phyloP scores from a whole-genome alignment of 176 grass and related monocot species.

The Avena insularis region DNA sequence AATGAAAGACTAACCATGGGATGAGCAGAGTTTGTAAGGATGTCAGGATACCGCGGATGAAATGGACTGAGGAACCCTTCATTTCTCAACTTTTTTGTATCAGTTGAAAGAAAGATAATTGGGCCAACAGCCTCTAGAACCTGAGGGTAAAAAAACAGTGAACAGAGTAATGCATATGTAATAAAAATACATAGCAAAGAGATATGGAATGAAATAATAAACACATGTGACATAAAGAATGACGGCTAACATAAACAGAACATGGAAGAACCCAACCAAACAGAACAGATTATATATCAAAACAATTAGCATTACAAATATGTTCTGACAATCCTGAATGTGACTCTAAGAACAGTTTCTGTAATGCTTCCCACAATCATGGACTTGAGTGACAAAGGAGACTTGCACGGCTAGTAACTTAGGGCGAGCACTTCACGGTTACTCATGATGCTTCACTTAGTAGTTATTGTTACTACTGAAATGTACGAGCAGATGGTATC shows the following conservation, averaged over 20 bases:
- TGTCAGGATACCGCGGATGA: slow-evolving; percentile 98
- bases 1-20: slow-evolving; percentile 76
- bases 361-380: slow-evolving; percentile 1
- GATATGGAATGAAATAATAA: slow-evolving; percentile 14
- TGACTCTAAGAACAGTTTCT: slow-evolving; percentile 23
- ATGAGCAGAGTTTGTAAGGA: slow-evolving; percentile 98
- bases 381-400: slow-evolving; percentile 11
- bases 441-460: slow-evolving; percentile 21
- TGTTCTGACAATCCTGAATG: slow-evolving; percentile 2
- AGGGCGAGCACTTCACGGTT: slow-evolving; percentile 22
- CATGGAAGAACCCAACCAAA: background rate
- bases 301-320: slow-evolving; percentile 22
- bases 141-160: slow-evolving; percentile 56
- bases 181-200: slow-evolving; percentile 9
- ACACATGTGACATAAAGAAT: slow-evolving; percentile 5
- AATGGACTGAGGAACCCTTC: slow-evolving; percentile 98
- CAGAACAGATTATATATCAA: slow-evolving; percentile 13
- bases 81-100: slow-evolving; percentile 98
- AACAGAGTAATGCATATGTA: slow-evolving; percentile 37
- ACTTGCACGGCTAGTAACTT: slow-evolving; percentile 11
- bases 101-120: slow-evolving; percentile 97
- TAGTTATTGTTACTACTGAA: slow-evolving; percentile 20
- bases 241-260: background rate
- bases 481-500: slow-evolving; percentile 37
- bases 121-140: slow-evolving; percentile 95